Conservation (phyloP, 2,329 filamentous ascomycete species). For the Cytospora schulzeri region DNA sequence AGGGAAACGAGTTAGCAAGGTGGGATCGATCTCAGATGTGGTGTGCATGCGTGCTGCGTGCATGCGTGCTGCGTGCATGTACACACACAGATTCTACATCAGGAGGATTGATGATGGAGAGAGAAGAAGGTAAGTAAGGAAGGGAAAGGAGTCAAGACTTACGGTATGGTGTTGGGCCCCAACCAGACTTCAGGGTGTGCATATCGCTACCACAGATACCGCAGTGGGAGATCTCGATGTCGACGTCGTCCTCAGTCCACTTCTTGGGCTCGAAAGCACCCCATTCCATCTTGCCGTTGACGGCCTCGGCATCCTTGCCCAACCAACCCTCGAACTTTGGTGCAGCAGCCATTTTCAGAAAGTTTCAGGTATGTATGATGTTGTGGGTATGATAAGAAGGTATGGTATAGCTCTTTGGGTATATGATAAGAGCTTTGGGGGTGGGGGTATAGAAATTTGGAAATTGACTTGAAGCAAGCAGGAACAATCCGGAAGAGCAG, state of each 20-base stretch:
- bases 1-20: too few relatives aligned
- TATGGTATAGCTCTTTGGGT: not conserved
- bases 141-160: conserved; percentile 28
- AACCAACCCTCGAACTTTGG: conserved; percentile 50
- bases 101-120: not conserved
- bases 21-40: too few relatives aligned
- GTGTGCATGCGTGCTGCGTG: not conserved
- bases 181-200: conserved; percentile 56
- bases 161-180: conserved; percentile 46
- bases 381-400: not conserved
- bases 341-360: conserved; percentile 36
- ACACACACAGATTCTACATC: too few relatives aligned
- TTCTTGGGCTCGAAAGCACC: conserved; percentile 57
- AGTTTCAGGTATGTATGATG: not conserved
- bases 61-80: too few relatives aligned
- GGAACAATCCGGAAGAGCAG: not conserved
- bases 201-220: conserved; percentile 63
- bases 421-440: not conserved
- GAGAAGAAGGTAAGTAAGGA: not conserved
- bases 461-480: not conserved
- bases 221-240: conserved; percentile 63
- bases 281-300: conserved; percentile 53
- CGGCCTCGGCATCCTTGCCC: conserved; percentile 41
- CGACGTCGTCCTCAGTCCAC: conserved; percentile 63
- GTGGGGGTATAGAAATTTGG: not conserved